These are phyloP conservation scores for Agarophyton chilense DNA, from an alignment of 23 red algal genomes.

Conservation along the genomic window DNA sequence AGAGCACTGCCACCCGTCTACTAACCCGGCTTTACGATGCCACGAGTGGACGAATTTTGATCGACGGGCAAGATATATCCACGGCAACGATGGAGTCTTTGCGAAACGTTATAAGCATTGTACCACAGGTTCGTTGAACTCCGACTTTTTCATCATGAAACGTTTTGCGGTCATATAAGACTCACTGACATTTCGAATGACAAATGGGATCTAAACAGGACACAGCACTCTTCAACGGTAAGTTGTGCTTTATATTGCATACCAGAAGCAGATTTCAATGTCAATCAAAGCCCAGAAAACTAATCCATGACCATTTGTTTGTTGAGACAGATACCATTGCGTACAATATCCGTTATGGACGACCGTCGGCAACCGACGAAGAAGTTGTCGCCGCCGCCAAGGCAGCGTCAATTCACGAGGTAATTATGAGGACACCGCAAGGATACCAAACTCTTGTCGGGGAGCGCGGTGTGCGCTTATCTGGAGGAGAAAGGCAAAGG, in stretches of 20 bases:
- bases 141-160: background rate
- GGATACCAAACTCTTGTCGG: conserved; percentile 87
- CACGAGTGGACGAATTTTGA: conserved; percentile 75
- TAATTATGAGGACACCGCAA: conserved; percentile 85
- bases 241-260: background rate
- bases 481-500: conserved; percentile 95
- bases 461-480: conserved; percentile 85
- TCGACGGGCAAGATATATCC: conserved; percentile 95
- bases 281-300: background rate
- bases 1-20: conserved; percentile 80
- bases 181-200: background rate
- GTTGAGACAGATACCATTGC: conserved; percentile 84
- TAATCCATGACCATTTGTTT: background rate
- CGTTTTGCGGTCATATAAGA: background rate
- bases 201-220: background rate
- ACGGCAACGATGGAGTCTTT: conserved; percentile 69
- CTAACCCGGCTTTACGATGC: conserved; percentile 91
- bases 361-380: conserved; percentile 68
- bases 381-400: conserved; percentile 87
- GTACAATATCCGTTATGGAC: conserved; percentile 97
- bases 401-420: conserved; percentile 88
- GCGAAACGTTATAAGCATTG: conserved; percentile 82
- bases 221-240: conserved; percentile 67
- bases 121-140: conserved; percentile 79
- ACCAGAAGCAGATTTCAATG: background rate